A percentile compares a stretch with the other conserved stretches of the same genome.
Conservation (phyloP, 345 rosid genomes). For the Nephelium lappaceum region DNA sequence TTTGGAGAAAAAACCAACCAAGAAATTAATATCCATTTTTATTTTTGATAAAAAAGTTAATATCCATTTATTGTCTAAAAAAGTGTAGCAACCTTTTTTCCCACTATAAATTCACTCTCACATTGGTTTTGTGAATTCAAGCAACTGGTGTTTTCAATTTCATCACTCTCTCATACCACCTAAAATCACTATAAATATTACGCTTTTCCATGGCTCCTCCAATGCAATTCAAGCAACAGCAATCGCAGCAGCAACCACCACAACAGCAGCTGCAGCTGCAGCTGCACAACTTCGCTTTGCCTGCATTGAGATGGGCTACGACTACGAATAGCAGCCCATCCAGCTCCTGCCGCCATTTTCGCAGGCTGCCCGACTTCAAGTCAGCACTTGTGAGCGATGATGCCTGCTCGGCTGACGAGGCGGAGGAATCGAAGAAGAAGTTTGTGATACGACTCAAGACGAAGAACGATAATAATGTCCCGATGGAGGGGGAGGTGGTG, state of each 20-base stretch:
- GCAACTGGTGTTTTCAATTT: slow-evolving; percentile 16
- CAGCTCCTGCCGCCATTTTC: slow-evolving; percentile 42
- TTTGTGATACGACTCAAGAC: no score
- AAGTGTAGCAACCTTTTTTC: no score
- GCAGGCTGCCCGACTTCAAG: slow-evolving; percentile 38
- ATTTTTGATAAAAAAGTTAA: no score
- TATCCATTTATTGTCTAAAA: not conserved
- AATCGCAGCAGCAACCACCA: not conserved
- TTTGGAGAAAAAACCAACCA: not conserved
- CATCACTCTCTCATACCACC: no score
- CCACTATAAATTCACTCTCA: not conserved
- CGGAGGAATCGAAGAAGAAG: slow-evolving; percentile 31
- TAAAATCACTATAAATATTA: no score
- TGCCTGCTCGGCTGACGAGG: slow-evolving; percentile 22
- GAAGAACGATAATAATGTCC: no score
- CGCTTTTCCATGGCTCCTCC: slow-evolving; percentile 40
- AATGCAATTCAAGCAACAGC: slow-evolving; percentile 46
- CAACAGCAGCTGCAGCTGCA: slow-evolving; percentile 55
- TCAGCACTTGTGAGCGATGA: no score
- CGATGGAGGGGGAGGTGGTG: no score
- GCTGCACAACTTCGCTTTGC: slow-evolving; percentile 68
- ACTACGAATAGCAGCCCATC: slow-evolving; percentile 30
- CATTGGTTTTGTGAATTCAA: not conserved
- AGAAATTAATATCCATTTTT: not conserved
- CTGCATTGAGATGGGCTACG: slow-evolving; percentile 63